Base-by-base conservation (phyloP, 2,329 filamentous ascomycete species). In the Ophiocordyceps camponoti-leonardi region DNA sequence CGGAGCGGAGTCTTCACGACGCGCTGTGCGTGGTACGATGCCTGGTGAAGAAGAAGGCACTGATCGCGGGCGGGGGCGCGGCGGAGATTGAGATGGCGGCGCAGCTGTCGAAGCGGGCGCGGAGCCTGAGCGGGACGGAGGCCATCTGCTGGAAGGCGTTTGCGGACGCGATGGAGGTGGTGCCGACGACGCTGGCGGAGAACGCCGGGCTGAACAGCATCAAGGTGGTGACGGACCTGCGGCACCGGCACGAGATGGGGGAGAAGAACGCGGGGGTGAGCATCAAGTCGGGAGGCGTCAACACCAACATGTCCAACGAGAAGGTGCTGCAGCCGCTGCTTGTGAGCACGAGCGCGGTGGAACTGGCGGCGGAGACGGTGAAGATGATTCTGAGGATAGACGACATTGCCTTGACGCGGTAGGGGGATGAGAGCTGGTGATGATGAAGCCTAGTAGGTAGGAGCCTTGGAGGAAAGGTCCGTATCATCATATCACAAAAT, bases 131-230 rank as follows among this genome's bases (percentile, higher is more conserved):
- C 1, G 93, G 93, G 49, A 95, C 92, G 6, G 92, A 98, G 64
- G 80, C 87, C 37, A 95, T 96, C 59, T 98, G 92, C 77, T 98
- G 86, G 86, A 96, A 95, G 69, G 90, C 90, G 1, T 98, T 98
- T 59, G 92, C 93, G 2, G 90, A 98, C 52, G 92, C 92, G 8
- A 83, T 98, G 70, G 92, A 98, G 67, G 86, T 98, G 40, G 85
- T 98, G 46, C 92, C 93, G 14, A 95, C 90, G 31, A 98, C 92
- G 1, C 72, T 98, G 54, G 93, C 92, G 0, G 92, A 98, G 69
- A 98, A 98, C 56, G 92, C 92, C 0, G 92, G 92, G 44, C 72
- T 98, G 51, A 98, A 98, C 73, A 90, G 85, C 62, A 98, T 98
- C 74, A 94, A 93, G 69, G 92, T 98, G 26, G 92, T 98, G 42